Evolutionary conservation across 208 protist genomes (phyloP).

Genomic region (Leishmania tropica): DNA sequence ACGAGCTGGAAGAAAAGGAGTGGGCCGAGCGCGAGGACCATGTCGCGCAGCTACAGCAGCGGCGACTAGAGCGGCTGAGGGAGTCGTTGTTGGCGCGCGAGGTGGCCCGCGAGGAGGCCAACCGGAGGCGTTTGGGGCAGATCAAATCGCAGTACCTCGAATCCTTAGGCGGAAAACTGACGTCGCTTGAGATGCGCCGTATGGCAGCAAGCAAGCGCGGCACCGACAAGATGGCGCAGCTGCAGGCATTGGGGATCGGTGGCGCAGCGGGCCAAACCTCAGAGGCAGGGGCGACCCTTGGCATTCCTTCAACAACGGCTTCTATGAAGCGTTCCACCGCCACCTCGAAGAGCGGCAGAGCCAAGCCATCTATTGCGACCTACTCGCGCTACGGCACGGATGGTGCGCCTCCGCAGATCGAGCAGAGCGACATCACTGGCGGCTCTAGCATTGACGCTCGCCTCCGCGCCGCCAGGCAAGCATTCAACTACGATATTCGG

Average conservation of each 20-base stretch:
- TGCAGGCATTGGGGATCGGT: conserved; percentile 13
- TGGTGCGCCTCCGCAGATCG: conserved; percentile 21
- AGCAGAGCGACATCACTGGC: background rate
- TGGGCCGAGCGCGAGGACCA: conserved; percentile 86
- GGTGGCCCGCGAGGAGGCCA: conserved; percentile 56
- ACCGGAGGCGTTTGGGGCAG: conserved; percentile 54
- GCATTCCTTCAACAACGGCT: background rate
- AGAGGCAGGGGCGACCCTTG: conserved; percentile 4
- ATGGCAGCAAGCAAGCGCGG: conserved; percentile 36
- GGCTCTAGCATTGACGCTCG: conserved; percentile 17
- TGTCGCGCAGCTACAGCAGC: conserved; percentile 68
- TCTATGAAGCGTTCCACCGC: background rate
- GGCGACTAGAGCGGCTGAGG: conserved; percentile 66
- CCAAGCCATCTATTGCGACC: conserved; percentile 19
- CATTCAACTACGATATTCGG: conserved; percentile 85
- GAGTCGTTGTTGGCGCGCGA: conserved; percentile 69
- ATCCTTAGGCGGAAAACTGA: conserved; percentile 47
- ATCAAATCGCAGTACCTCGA: conserved; percentile 59
- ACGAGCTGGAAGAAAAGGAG: conserved; percentile 85
- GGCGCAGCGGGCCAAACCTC: background rate
- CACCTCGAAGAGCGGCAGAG: background rate
- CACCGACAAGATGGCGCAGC: conserved; percentile 21
- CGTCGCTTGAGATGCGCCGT: conserved; percentile 42
- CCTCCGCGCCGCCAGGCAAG: conserved; percentile 18
- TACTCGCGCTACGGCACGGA: conserved; percentile 35